Evolutionary conservation across 169 alveolate species (phyloP).

Genomic region (Cryptosporidium ubiquitum): DNA sequence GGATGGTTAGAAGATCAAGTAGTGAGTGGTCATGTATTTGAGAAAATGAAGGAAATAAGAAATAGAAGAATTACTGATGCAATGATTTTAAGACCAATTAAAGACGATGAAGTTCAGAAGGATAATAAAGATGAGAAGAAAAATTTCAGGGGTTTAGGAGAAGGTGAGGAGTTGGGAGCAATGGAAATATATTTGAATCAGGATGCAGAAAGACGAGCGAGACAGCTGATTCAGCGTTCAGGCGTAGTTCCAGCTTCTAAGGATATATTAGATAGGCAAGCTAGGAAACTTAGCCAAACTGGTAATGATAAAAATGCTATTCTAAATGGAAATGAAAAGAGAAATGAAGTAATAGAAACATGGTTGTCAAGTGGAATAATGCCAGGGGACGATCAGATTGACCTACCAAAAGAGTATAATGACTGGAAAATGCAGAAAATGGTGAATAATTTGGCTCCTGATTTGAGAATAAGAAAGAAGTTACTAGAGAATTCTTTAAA

Average conservation of each 20-base stretch:
- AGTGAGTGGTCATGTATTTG: constrained; percentile 64
- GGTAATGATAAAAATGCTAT: neutral
- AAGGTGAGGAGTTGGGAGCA: constrained; percentile 26
- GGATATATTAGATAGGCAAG: neutral
- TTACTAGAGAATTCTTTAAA: constrained; percentile 39
- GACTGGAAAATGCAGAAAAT: constrained; percentile 36
- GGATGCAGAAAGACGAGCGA: constrained; percentile 69
- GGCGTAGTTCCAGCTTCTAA: constrained; percentile 11
- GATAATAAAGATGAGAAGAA: neutral
- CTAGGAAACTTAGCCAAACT: neutral
- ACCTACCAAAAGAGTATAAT: constrained; percentile 51
- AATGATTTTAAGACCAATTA: constrained; percentile 39
- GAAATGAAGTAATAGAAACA: constrained; percentile 3
- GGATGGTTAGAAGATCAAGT: constrained; percentile 75
- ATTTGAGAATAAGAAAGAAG: constrained; percentile 56
- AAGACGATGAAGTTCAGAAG: neutral
- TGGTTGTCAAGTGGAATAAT: constrained; percentile 71
- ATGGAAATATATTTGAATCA: constrained; percentile 59
- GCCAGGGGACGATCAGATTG: constrained; percentile 62
- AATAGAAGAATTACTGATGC: constrained; percentile 59
- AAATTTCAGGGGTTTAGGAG: neutral
- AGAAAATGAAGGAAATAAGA: constrained; percentile 67
- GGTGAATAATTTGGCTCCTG: constrained; percentile 34
- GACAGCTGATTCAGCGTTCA: constrained; percentile 37
- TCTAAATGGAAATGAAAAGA: neutral